phyloP scores from a whole-genome alignment of 2,329 filamentous ascomycete genomes.

The Botrytis fragariae region DNA sequence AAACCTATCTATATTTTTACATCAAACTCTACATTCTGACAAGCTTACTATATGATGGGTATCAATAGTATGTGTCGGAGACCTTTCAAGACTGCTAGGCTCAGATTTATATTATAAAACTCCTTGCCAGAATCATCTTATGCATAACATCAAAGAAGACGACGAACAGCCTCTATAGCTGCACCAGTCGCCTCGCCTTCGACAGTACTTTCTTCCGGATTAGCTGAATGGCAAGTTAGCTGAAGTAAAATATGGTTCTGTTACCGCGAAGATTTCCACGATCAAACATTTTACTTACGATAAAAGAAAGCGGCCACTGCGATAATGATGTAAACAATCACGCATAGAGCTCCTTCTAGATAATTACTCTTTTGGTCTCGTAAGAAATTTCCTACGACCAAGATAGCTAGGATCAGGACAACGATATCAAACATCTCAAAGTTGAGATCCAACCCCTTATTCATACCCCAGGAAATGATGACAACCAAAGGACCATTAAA shows the following conservation, averaged over 20 bases:
- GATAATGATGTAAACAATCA: conserved; percentile 62
- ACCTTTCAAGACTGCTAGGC: background rate
- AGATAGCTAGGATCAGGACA: conserved; percentile 76
- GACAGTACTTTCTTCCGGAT: background rate
- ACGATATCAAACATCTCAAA: conserved; percentile 89
- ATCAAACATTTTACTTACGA: conserved; percentile 41
- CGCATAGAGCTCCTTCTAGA: conserved; percentile 79
- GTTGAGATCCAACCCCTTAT: conserved; percentile 69
- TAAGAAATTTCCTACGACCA: conserved; percentile 85
- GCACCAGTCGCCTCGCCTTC: background rate
- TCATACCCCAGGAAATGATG: conserved; percentile 77
- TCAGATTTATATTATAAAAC: background rate
- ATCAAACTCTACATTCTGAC: background rate
- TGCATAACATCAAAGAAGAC: background rate
- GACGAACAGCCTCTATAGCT: background rate
- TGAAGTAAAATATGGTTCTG: background rate
- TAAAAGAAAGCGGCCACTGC: conserved; percentile 57
- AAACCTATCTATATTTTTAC: background rate
- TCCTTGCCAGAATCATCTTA: background rate
- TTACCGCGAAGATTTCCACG: background rate
- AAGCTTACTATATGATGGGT: background rate
- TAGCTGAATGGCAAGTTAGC: conserved; percentile 9
- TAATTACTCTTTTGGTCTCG: conserved; percentile 89
- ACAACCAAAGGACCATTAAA: conserved; percentile 83
- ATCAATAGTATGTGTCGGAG: background rate